Evolutionary conservation across 768 basidiomycete genomes (phyloP), one percentile per base, ranked within the genome.

Genomic region (Collybia sp.): DNA sequence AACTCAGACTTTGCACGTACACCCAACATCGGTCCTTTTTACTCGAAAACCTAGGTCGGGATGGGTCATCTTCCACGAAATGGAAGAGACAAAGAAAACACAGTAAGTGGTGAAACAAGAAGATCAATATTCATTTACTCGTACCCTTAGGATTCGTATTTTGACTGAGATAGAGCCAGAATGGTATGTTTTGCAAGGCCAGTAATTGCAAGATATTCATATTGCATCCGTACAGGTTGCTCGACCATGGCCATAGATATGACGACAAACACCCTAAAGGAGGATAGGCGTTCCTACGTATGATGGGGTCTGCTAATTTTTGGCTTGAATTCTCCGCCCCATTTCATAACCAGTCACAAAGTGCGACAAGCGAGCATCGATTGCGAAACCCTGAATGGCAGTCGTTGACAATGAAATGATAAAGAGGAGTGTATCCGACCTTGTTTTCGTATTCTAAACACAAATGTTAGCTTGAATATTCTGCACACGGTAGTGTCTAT

Each of bases 51-150:
- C 96, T 8, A 77, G 83, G 17, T 86, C 87, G 1, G 89, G 90
- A 6, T 97, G 93, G 91, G 89, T 99, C 3, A 72, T 99, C 8
- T 97, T 85, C 58, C 93, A 97, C 56, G 93, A 97, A 61, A 83
- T 96, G 70, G 86, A 97, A 57, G 95, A 98, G 64, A 97, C 96
- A 0, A 94, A 92, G 53, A 96, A 93, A 60, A 84, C 83, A 35
- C 94, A 90, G 89, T 90, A 55, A 56, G 88, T n/a, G 62, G 4
- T 9, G 15, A 15, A 30, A 13, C 11, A 36, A 19, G 32, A 1
- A 17, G 32, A 36, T n/a, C 19, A 15, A 30, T 8, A 35, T n/a
- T 41, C 44, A 46, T 48, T 64, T 43, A 62, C 42, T 19, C 12
- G 12, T 44, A 18, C 12, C 12, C 34, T 40, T 48, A 92, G 96